Percentiles rank a stretch among this genome's conserved stretches.
phyloP scores from a whole-genome alignment of 768 basidiomycete genomes.

The Tricholoma flavovirens region DNA sequence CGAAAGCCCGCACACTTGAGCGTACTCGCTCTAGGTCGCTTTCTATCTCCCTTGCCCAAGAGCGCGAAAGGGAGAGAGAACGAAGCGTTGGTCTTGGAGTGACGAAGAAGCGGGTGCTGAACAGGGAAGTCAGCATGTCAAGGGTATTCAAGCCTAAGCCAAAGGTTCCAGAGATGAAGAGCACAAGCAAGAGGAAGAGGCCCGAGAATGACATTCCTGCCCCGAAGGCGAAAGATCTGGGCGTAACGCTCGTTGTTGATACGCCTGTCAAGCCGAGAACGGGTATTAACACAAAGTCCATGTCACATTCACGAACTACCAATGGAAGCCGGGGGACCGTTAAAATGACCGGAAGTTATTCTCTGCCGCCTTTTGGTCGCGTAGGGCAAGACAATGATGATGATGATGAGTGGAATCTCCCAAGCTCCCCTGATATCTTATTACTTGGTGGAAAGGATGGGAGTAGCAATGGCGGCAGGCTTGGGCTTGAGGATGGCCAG shows the following conservation, averaged over 20 bases:
- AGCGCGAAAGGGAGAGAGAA: conserved; percentile 37
- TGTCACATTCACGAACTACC: conserved; percentile 6
- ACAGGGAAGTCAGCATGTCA: conserved; percentile 74
- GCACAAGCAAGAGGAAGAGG: conserved; percentile 13
- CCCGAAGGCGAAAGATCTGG: conserved; percentile 20
- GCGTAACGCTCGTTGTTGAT: conserved; percentile 46
- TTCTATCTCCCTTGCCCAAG: conserved; percentile 66
- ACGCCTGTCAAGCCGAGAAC: conserved; percentile 37
- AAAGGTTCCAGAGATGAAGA: conserved; percentile 18
- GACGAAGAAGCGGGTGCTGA: conserved; percentile 48
- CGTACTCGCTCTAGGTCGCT: conserved; percentile 55
- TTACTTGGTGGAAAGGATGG: conserved; percentile 17
- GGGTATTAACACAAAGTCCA: not conserved
- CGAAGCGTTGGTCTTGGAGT: conserved; percentile 28
- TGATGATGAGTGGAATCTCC: conserved; percentile 33
- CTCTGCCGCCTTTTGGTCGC: not conserved
- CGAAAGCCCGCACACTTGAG: conserved; percentile 15
- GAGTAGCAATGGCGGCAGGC: not conserved
- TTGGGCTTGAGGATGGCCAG: not conserved
- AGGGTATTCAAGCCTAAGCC: conserved; percentile 54
- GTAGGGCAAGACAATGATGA: conserved; percentile 23
- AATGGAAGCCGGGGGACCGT: conserved; percentile 10
- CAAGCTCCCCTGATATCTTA: conserved; percentile 39
- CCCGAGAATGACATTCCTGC: conserved; percentile 11
- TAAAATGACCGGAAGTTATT: conserved; percentile 3